These are phyloP conservation scores for Nigrospora sphaerica DNA, from an alignment of 2,329 filamentous ascomycete species.

Conservation along the genomic window DNA sequence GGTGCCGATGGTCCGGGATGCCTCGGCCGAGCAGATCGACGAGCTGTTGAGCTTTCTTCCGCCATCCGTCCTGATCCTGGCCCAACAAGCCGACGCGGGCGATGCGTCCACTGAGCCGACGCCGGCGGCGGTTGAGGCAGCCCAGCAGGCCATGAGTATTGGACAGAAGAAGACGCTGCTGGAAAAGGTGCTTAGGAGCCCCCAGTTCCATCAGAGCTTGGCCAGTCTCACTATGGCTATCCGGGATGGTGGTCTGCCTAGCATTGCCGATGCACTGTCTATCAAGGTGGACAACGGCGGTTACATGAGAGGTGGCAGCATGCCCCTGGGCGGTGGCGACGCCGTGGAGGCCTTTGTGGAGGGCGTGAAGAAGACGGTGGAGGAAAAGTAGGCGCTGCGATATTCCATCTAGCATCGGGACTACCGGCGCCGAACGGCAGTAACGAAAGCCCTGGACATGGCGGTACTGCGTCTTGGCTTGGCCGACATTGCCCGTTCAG, in stretches of 20 bases:
- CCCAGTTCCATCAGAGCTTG: constrained; percentile 84
- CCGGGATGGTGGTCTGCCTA: constrained; percentile 83
- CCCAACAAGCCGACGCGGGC: constrained; percentile 57
- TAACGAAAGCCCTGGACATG: too few relatives aligned
- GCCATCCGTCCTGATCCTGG: constrained; percentile 67
- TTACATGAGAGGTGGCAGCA: constrained; percentile 65
- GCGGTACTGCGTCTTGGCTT: too few relatives aligned
- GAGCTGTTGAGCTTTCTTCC: constrained; percentile 73
- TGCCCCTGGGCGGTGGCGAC: constrained; percentile 81
- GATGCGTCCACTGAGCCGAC: constrained; percentile 57
- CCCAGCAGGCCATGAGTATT: constrained; percentile 64
- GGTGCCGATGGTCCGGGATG: constrained; percentile 63
- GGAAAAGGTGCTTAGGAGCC: constrained; percentile 75
- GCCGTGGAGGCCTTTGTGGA: constrained; percentile 88
- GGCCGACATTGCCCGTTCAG: too few relatives aligned
- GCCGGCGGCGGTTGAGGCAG: constrained; percentile 61
- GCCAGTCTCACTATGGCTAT: constrained; percentile 81
- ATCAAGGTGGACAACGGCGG: constrained; percentile 81
- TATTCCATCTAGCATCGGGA: too few relatives aligned
- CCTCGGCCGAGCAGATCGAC: constrained; percentile 62
- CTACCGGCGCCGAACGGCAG: too few relatives aligned
- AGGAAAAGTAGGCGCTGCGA: constrained; percentile 38
- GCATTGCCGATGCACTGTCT: constrained; percentile 77
- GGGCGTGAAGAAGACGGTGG: constrained; percentile 74
- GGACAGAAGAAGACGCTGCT: constrained; percentile 76